Base-by-base conservation (phyloP, 352 stramenopile genomes). In the Phytophthora hibernalis region DNA sequence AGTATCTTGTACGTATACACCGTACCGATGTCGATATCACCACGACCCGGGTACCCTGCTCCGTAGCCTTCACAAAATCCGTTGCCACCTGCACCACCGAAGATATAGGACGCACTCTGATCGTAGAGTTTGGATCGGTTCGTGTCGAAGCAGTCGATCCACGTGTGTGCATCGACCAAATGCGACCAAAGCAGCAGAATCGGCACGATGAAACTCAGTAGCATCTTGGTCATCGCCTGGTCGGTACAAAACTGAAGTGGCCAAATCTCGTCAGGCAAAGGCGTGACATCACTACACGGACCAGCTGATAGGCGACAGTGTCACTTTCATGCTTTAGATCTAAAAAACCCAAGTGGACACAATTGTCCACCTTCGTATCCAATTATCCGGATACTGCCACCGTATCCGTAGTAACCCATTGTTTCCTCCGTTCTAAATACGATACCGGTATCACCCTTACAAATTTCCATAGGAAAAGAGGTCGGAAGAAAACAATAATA, bases 81-180 rank as follows among this genome's bases (percentile, higher is more conserved):
- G 33, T 89, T 85, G 51, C 74, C 75, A 16, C 76, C 80, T 37
- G 74, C 57, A 40, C 80, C 80, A 26, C 79, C 76, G 43, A 74
- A 89, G 49, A 89, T 89, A 60, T 86, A 89, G 31, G 78, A 67
- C 12, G 64, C 65, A 56, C 76, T 88, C 49, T 87, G 65, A 49
- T 90, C 76, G 52, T 92, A 91, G 12, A 90, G 53, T 65, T 88
- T 88, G 10, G 65, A 76, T 54, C 80, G 70, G 61, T 82, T 74
- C 49, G 78, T 89, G 71, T 85, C 75, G 47, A 89, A 51, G 31
- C 80, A 89, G 58, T 89, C 80, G 49, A 90, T 83, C 82, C 85
- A 91, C 13, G 82, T 78, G 67, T 93, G 85, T n/a, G 76, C 78
- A 0, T 76, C 43, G 20, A 72, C 52, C 28, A 58, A 37, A 4